Conservation (phyloP, 2,329 filamentous ascomycete genomes). For the Colletotrichum sojae region DNA sequence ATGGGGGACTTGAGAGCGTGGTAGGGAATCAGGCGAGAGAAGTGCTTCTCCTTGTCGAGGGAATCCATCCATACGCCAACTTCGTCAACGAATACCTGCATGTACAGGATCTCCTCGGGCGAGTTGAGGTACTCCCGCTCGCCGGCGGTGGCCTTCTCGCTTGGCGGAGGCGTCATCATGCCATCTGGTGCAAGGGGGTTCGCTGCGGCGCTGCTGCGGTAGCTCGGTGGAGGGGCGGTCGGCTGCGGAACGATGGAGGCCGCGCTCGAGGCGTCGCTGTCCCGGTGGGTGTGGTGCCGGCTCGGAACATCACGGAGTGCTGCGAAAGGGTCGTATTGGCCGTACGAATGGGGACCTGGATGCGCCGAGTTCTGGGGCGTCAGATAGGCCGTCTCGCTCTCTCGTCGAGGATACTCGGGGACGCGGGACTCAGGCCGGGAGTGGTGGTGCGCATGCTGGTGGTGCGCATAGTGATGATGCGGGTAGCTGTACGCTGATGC, state of each 20-base stretch:
- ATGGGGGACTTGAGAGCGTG: slow-evolving; percentile 86
- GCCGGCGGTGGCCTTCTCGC: slow-evolving; percentile 51
- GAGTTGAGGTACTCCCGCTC: slow-evolving; percentile 77
- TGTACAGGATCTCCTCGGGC: slow-evolving; percentile 85
- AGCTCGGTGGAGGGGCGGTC: slow-evolving; percentile 48
- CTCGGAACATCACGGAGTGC: slow-evolving; percentile 19
- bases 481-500: slow-evolving; percentile 33
- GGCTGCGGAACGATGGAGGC: slow-evolving; percentile 56
- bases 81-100: slow-evolving; percentile 93
- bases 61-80: slow-evolving; percentile 96
- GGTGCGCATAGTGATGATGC: not conserved
- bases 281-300: slow-evolving; percentile 47
- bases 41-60: slow-evolving; percentile 88
- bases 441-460: not conserved
- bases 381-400: slow-evolving; percentile 38
- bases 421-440: slow-evolving; percentile 8
- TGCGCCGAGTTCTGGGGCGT: slow-evolving; percentile 48
- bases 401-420: slow-evolving; percentile 37
- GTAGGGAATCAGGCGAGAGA: slow-evolving; percentile 87
- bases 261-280: slow-evolving; percentile 55
- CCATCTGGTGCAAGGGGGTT: slow-evolving; percentile 48
- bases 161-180: slow-evolving; percentile 57
- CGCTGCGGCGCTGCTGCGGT: slow-evolving; percentile 41
- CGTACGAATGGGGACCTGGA: slow-evolving; percentile 41
- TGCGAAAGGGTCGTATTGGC: slow-evolving; percentile 25